Base-by-base conservation (phyloP, 2,329 filamentous ascomycete species). In the Phaeosphaeria sp. region DNA sequence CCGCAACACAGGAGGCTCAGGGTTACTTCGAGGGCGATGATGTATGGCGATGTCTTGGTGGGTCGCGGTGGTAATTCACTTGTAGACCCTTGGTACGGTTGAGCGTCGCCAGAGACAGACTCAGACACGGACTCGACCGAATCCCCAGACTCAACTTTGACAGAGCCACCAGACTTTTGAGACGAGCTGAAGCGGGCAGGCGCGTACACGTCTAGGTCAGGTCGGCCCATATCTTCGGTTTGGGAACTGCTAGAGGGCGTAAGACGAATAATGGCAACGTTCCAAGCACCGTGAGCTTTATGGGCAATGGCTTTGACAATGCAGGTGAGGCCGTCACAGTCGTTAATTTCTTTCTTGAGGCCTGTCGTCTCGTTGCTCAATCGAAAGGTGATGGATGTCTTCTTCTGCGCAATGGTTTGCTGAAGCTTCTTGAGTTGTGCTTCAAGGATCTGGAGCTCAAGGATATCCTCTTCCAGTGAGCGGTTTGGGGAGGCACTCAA, bases 321-420 rank as follows among this genome's bases (percentile, higher is more conserved):
- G 59, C 80, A 82, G 20, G 73, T 65, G 50, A 82, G 61, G 55
- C 75, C 76, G 56, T 81, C 75, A 60, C 81, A 83, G 47, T 79
- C 67, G 55, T 74, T 65, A 13, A 82, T 62, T 18, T 81, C 75
- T 39, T 79, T 70, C 18, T 71, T 72, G 11, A 81, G 68, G n/a
- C 63, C 63, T 15, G 72, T 61, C 11, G 64, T 62, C 43, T 76
- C 66, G 33, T 76, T 56, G 39, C 68, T 63, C 22, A 77, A 59
- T 20, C 70, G 71, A 21, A 64, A 61, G 13, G 74, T 64, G 59
- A 79, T 76, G 46, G 65, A 51, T 44, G 71, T 65, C 59, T 76
- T 73, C 65, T 79, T 77, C 9, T 70, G 52, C n/a, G 68, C 68
- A 42, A 78, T 74, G 17, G 73, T 65, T 20, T 74, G 66, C 11